Base-by-base conservation (phyloP, 2,329 filamentous ascomycete genomes). In the Monosporascus sp. region DNA sequence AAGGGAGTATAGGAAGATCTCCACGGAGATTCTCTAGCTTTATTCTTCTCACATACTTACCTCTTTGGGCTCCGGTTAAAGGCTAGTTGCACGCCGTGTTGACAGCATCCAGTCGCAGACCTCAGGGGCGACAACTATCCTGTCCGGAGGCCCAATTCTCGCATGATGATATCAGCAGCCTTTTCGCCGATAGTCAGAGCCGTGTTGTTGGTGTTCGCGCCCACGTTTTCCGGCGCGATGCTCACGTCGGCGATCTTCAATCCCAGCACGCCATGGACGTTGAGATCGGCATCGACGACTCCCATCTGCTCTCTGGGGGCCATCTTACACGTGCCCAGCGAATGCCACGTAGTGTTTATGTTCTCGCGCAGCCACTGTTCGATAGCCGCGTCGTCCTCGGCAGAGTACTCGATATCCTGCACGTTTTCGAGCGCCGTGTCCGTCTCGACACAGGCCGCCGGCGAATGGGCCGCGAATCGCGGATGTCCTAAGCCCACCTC, bases 121-220 rank as follows among this genome's bases (percentile, higher is more conserved):
- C 31, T 34, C 31, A 14, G 9, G 31, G 5, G 31, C 11, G 31
- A 5, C 14, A 14, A 34, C 31, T 34, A 34, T 14, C 31, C 31
- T 3, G 31, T 34, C 11, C 2, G 31, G 6, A 43, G 40, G 24
- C 40, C 40, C 19, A 43, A 43, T 20, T 43, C 40, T 20, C 19
- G 40, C 11, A 43, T 16, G 19, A 43, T 20, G 40, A 43, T 24
- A 43, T 43, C 40, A 9, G 40, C 40, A 3, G 40, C 40, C 19
- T 43, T 73, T 64, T 79, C 77, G 2, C 76, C 76, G 38, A 80
- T 62, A 20, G 73, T 56, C 7, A 79, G 61, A 0, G 76, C 76
- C 3, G 73, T 74, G 36, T 72, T 75, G 49, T 73, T 72, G 1
- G 77, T 79, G 52, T 80, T 80, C 0, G 69, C 58, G 53, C 58